Evolutionary conservation across 164 flowering plant species (phyloP).

Genomic region (Cinnamomum micranthum): DNA sequence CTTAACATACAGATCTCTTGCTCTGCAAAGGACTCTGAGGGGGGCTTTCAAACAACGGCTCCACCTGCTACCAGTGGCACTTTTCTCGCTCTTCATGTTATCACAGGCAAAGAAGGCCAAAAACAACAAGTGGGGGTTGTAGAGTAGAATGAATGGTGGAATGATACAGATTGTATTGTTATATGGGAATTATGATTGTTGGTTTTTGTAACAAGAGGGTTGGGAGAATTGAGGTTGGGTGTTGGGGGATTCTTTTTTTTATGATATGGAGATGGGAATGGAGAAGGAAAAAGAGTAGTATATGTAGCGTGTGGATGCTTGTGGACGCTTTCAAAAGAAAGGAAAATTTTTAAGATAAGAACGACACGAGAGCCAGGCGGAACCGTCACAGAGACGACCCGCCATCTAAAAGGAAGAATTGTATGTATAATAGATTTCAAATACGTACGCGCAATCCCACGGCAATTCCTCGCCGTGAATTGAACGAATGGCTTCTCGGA

Average conservation of each 20-base stretch:
- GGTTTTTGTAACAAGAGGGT: background rate
- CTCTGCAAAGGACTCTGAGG: constrained; percentile 1
- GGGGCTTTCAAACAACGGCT: constrained; percentile 12
- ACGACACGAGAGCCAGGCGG: background rate
- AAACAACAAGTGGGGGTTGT: background rate
- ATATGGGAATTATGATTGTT: background rate
- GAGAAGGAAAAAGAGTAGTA: background rate
- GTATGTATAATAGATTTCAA: background rate
- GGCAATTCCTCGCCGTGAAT: background rate
- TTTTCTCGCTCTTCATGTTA: background rate
- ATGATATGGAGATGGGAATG: too few species aligned
- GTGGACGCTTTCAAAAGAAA: background rate
- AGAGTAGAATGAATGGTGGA: background rate
- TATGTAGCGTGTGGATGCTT: background rate
- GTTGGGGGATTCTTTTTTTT: background rate
- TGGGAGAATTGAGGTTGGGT: background rate
- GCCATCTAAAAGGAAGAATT: background rate
- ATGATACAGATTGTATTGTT: background rate
- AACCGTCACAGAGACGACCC: background rate
- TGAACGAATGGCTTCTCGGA: background rate
- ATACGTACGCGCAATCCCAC: background rate
- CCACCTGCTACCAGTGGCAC: background rate
- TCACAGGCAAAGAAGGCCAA: background rate
- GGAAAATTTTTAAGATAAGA: background rate
- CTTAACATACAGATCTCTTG: constrained; percentile 10